A percentile compares a stretch with the other conserved stretches of the same genome.
Evolutionary conservation across 345 rosid genomes (phyloP).

Genomic region (Theobroma cacao): DNA sequence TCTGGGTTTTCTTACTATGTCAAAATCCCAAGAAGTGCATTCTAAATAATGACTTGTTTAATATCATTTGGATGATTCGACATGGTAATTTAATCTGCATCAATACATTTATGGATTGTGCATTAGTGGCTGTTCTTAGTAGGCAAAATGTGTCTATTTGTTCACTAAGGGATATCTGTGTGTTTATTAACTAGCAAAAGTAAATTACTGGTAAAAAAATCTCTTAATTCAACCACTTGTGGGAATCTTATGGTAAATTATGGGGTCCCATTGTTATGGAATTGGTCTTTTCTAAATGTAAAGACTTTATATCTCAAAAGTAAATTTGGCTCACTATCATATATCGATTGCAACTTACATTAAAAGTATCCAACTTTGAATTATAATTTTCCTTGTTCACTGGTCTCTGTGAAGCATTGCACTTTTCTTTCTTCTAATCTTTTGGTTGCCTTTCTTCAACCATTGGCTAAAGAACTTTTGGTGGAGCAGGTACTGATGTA

Average conservation of each 20-base stretch:
- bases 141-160: neutral
- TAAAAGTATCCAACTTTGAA: neutral
- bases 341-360: neutral
- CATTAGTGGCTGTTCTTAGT: neutral
- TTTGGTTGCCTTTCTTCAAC: neutral
- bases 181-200: too few species aligned
- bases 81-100: neutral
- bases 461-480: slow-evolving; percentile 9
- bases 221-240: too few species aligned
- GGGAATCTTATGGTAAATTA: too few species aligned
- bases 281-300: too few species aligned
- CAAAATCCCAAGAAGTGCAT: neutral
- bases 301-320: too few species aligned
- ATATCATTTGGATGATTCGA: neutral
- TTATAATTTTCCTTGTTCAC: too few species aligned
- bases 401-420: too few species aligned
- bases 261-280: too few species aligned
- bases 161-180: neutral
- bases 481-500: slow-evolving; percentile 65
- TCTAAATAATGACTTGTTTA: neutral
- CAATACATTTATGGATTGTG: neutral
- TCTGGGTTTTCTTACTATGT: neutral
- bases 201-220: too few species aligned
- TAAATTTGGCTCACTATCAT: neutral
- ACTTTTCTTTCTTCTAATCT: neutral